These are phyloP conservation scores for Collybiopsis confluens DNA, from an alignment of 768 basidiomycete species.

Conservation along the genomic window DNA sequence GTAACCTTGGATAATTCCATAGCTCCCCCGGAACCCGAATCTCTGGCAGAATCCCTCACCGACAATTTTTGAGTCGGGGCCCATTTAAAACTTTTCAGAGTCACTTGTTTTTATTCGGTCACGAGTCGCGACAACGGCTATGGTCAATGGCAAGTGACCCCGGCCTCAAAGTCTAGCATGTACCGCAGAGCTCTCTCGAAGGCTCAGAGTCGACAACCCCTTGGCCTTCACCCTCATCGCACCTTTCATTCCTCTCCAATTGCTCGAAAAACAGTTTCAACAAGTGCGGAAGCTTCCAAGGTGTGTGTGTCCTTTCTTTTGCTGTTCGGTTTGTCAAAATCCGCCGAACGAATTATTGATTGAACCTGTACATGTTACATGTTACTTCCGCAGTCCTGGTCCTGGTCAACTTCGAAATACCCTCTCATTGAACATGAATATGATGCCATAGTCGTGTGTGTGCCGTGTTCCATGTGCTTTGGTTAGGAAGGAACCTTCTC, in stretches of 20 bases:
- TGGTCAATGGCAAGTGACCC: too few relatives aligned
- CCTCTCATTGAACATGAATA: slow-evolving; percentile 98
- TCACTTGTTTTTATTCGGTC: too few relatives aligned
- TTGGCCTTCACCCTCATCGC: slow-evolving; percentile 30
- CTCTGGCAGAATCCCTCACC: too few relatives aligned
- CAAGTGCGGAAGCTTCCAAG: slow-evolving; percentile 77
- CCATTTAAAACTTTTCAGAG: too few relatives aligned
- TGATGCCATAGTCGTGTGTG: slow-evolving; percentile 97
- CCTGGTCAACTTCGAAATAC: slow-evolving; percentile 59
- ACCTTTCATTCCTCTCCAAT: slow-evolving; percentile 64
- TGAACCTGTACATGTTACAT: slow-evolving; percentile 8
- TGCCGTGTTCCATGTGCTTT: slow-evolving; percentile 20
- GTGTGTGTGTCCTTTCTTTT: too few relatives aligned
- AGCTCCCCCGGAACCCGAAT: too few relatives aligned
- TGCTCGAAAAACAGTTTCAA: slow-evolving; percentile 51
- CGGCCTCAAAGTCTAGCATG: slow-evolving; percentile 36
- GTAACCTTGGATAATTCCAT: too few relatives aligned
- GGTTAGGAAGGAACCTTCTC: too few relatives aligned
- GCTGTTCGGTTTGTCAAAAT: too few relatives aligned
- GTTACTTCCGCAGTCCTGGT: too few relatives aligned
- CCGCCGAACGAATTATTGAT: too few relatives aligned
- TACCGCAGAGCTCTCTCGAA: slow-evolving; percentile 59
- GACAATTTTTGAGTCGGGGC: too few relatives aligned
- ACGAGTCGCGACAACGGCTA: neutral
- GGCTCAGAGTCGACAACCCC: slow-evolving; percentile 39